Evolutionary conservation across 495 filamentous ascomycete genomes (phyloP).

Genomic region (Cercophora scortea): DNA sequence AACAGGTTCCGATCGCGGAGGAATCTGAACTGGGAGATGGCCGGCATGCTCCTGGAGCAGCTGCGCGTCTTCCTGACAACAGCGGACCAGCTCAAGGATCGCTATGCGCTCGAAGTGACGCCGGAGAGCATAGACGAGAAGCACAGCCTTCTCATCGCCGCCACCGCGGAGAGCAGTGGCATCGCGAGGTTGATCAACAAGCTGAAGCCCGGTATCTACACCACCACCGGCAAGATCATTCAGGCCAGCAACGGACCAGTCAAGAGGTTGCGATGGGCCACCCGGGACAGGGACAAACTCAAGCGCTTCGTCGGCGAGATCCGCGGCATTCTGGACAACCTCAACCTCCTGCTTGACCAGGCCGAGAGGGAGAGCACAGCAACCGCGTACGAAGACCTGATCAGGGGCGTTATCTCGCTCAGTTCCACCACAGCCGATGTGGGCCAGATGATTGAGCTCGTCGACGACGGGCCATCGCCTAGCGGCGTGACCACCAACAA

Average conservation of each 20-base stretch:
- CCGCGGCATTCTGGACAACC: neutral
- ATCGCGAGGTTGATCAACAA: neutral
- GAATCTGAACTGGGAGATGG: neutral
- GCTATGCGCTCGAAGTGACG: neutral
- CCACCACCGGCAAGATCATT: slow-evolving; percentile 10
- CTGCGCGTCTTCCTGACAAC: neutral
- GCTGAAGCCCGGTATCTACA: neutral
- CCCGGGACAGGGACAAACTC: slow-evolving; percentile 18
- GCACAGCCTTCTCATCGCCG: too few species aligned
- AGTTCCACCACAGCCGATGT: neutral
- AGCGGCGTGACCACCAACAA: too few species aligned
- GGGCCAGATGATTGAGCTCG: neutral
- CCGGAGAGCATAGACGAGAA: neutral
- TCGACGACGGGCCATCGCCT: too few species aligned
- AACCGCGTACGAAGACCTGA: neutral
- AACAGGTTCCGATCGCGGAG: too few species aligned
- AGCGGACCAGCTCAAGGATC: neutral
- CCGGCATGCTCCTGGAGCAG: neutral
- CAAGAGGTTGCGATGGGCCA: slow-evolving; percentile 21
- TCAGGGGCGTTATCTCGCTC: slow-evolving; percentile 1
- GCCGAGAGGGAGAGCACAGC: neutral
- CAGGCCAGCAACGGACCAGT: slow-evolving; percentile 11
- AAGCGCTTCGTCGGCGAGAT: slow-evolving; percentile 9
- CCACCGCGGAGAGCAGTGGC: neutral
- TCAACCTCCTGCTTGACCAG: neutral